Percentiles rank a stretch among this genome's conserved stretches.
phyloP scores from a whole-genome alignment of 306 rosid genomes.

The Elaeagnus macrophylla region DNA sequence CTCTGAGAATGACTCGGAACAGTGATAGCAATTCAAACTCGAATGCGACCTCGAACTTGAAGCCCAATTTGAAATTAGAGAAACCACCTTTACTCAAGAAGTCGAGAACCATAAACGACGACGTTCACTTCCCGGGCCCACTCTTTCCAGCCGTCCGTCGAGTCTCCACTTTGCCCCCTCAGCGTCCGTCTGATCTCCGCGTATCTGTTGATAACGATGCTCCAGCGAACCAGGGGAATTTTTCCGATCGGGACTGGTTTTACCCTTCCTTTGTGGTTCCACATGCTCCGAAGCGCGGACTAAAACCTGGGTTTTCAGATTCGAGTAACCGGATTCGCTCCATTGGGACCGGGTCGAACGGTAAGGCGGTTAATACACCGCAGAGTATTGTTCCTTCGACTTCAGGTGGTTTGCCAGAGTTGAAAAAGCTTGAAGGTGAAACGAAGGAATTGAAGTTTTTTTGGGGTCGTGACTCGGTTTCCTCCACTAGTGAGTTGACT shows the following conservation, averaged over 20 bases:
- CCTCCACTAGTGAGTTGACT: constrained; percentile 8
- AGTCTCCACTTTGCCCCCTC: constrained; percentile 11
- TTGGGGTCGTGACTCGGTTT: neutral
- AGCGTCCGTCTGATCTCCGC: constrained; percentile 30
- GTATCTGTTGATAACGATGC: constrained; percentile 19
- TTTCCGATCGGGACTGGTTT: constrained; percentile 51
- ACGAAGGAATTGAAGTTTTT: neutral
- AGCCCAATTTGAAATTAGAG: constrained; percentile 14
- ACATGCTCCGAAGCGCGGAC: constrained; percentile 35
- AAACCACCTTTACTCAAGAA: constrained; percentile 49
- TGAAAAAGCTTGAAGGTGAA: constrained; percentile 6
- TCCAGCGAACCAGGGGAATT: constrained; percentile 17
- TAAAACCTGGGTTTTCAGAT: constrained; percentile 6
- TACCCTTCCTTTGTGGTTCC: constrained; percentile 70
- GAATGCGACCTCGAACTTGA: neutral
- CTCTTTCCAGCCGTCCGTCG: constrained; percentile 38
- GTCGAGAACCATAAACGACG: constrained; percentile 36
- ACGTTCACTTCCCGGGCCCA: constrained; percentile 32
- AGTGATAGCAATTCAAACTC: neutral
- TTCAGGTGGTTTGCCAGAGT: neutral
- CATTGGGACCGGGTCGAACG: neutral
- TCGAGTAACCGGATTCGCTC: neutral
- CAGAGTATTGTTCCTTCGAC: neutral
- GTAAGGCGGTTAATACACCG: neutral
- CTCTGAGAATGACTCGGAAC: constrained; percentile 1